phyloP scores from a whole-genome alignment of 345 rosid species.

The Camelina neglecta region DNA sequence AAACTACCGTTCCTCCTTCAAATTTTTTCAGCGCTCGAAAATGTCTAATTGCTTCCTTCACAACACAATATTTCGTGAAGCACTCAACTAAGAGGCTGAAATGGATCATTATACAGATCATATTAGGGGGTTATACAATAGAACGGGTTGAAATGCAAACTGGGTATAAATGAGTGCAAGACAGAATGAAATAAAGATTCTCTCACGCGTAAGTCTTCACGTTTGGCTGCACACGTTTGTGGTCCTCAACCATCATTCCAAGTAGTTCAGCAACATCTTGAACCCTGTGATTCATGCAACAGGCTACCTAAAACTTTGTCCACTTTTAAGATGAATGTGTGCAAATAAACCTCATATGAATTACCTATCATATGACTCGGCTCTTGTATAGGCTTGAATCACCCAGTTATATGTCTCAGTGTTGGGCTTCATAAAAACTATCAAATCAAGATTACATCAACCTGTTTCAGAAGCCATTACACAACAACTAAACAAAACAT shows the following conservation, averaged over 20 bases:
- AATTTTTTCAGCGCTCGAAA: conserved; percentile 79
- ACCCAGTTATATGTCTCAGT: conserved; percentile 98
- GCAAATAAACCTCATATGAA: conserved; percentile 10
- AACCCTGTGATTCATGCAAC: conserved; percentile 60
- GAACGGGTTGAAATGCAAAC: conserved; percentile 12
- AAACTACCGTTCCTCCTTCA: conserved; percentile 80
- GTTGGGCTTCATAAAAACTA: conserved; percentile 92
- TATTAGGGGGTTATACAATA: background rate
- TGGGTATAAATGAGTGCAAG: conserved; percentile 3
- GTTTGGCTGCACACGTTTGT: conserved; percentile 89
- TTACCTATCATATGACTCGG: conserved; percentile 95
- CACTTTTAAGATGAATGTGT: background rate
- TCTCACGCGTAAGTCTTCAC: conserved; percentile 87
- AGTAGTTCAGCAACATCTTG: conserved; percentile 97
- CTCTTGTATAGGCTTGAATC: conserved; percentile 95
- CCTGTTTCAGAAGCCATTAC: conserved; percentile 17
- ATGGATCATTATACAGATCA: conserved; percentile 34
- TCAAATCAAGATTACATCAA: conserved; percentile 36
- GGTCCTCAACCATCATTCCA: conserved; percentile 98
- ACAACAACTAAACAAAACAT: conserved; percentile 28
- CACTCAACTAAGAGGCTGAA: conserved; percentile 93
- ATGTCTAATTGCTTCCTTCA: conserved; percentile 93
- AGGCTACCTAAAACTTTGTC: conserved; percentile 17
- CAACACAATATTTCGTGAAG: conserved; percentile 85
- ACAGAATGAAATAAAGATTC: conserved; percentile 20